These are phyloP conservation scores for Hymenoscyphus repandus DNA, from an alignment of 2,329 filamentous ascomycete genomes.

Conservation along the genomic window DNA sequence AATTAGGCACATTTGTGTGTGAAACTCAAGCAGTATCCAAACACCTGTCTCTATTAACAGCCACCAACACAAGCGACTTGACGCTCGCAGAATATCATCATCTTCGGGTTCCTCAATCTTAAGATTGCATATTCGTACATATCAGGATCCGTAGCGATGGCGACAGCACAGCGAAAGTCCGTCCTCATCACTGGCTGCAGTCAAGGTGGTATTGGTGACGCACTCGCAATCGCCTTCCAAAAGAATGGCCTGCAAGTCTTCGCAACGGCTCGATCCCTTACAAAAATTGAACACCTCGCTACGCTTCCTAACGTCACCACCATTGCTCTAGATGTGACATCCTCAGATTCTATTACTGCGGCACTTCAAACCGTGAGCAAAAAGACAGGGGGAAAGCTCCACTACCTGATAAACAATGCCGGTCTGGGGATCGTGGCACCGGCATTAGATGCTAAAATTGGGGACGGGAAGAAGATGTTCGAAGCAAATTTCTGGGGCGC, in stretches of 20 bases:
- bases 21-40: too few species aligned
- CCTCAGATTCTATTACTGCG: not conserved
- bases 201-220: slow-evolving; percentile 36
- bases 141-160: not conserved
- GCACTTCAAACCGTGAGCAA: not conserved
- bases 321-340: slow-evolving; percentile 35
- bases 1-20: too few species aligned
- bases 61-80: too few species aligned
- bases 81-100: too few species aligned
- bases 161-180: not conserved
- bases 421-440: slow-evolving; percentile 21
- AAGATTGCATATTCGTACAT: not conserved
- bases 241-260: slow-evolving; percentile 34
- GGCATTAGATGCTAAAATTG: slow-evolving; percentile 28
- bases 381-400: slow-evolving; percentile 6
- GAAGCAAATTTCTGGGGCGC: slow-evolving; percentile 31
- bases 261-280: slow-evolving; percentile 35
- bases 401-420: slow-evolving; percentile 41
- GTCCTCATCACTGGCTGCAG: slow-evolving; percentile 38
- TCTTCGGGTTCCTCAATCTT: too few species aligned
- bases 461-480: slow-evolving; percentile 28
- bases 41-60: too few species aligned
- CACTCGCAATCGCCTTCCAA: slow-evolving; percentile 36
- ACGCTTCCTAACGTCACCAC: slow-evolving; percentile 27
- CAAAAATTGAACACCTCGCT: slow-evolving; percentile 28